phyloP scores from a whole-genome alignment of 2,329 filamentous ascomycete genomes.

The Ceratocystiopsis sp. region DNA sequence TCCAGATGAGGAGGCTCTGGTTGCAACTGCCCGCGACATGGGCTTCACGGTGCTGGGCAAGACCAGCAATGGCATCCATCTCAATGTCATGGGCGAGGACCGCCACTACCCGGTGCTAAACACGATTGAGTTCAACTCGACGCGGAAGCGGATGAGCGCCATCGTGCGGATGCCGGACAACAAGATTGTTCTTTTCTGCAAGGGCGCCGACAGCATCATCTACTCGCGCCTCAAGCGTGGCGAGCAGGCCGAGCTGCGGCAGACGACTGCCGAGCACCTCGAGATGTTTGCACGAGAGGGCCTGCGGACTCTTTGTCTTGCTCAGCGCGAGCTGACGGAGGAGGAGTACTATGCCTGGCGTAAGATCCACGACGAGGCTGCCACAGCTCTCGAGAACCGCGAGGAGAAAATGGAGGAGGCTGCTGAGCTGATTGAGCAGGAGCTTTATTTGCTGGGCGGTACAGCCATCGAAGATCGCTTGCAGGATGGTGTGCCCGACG shows the following conservation, averaged over 20 bases:
- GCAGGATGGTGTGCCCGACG: slow-evolving; percentile 92
- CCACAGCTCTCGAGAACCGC: slow-evolving; percentile 65
- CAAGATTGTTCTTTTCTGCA: slow-evolving; percentile 82
- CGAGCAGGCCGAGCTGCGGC: slow-evolving; percentile 70
- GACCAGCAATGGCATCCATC: slow-evolving; percentile 59
- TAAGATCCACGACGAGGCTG: slow-evolving; percentile 71
- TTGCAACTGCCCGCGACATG: slow-evolving; percentile 85
- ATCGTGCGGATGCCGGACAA: slow-evolving; percentile 91
- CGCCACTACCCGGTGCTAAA: slow-evolving; percentile 76
- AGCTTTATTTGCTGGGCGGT: slow-evolving; percentile 74
- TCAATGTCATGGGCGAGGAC: slow-evolving; percentile 80
- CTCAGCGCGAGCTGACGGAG: slow-evolving; percentile 63
- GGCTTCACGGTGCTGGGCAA: slow-evolving; percentile 84
- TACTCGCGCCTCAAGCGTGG: slow-evolving; percentile 78
- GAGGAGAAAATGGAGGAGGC: slow-evolving; percentile 88
- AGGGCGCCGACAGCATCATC: slow-evolving; percentile 93
- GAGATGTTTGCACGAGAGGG: slow-evolving; percentile 96
- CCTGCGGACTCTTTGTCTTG: slow-evolving; percentile 85
- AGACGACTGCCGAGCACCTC: slow-evolving; percentile 76
- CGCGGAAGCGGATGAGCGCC: slow-evolving; percentile 91
- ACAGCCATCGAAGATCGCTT: slow-evolving; percentile 95
- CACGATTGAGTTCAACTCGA: slow-evolving; percentile 94
- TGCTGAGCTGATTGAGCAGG: slow-evolving; percentile 78
- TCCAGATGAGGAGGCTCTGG: slow-evolving; percentile 86
- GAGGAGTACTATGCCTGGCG: slow-evolving; percentile 75